Evolutionary conservation across 179 eudicot species (phyloP).

Genomic region (Drosera spatulata): DNA sequence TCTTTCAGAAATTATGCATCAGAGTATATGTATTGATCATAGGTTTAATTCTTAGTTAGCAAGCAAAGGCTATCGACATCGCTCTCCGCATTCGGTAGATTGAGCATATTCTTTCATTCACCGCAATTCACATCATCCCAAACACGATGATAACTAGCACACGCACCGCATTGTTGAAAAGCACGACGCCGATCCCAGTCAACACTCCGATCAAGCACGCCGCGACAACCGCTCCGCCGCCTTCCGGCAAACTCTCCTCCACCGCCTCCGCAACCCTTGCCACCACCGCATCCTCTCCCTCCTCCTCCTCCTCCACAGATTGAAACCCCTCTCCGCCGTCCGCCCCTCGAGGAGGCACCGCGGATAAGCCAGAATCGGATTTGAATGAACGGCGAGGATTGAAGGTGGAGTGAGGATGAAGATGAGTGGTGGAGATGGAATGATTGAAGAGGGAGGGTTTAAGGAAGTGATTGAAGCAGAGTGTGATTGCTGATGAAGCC

Average conservation of each 20-base stretch:
- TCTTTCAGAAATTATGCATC: no score
- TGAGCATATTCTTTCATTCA: no score
- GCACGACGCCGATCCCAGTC: conserved; percentile 68
- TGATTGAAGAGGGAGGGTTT: no score
- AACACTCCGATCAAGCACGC: conserved; percentile 79
- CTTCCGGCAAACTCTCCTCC: conserved; percentile 19
- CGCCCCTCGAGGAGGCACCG: neutral
- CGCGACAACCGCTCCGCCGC: conserved; percentile 44
- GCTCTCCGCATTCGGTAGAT: no score
- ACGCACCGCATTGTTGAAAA: conserved; percentile 60
- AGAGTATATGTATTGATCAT: no score
- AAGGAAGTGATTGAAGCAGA: no score
- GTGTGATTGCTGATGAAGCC: no score
- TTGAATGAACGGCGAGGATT: neutral
- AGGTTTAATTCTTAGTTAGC: no score
- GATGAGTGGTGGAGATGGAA: no score
- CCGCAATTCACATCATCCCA: no score
- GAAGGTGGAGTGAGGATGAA: neutral
- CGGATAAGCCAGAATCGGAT: neutral
- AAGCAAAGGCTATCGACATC: no score
- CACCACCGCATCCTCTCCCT: neutral
- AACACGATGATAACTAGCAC: no score
- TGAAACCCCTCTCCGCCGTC: neutral
- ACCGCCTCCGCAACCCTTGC: conserved; percentile 3
- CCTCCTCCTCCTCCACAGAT: neutral